A percentile compares a stretch with the other conserved stretches of the same genome.
Evolutionary conservation across 768 basidiomycete genomes (phyloP).

Genomic region (Tylopilus sp.): DNA sequence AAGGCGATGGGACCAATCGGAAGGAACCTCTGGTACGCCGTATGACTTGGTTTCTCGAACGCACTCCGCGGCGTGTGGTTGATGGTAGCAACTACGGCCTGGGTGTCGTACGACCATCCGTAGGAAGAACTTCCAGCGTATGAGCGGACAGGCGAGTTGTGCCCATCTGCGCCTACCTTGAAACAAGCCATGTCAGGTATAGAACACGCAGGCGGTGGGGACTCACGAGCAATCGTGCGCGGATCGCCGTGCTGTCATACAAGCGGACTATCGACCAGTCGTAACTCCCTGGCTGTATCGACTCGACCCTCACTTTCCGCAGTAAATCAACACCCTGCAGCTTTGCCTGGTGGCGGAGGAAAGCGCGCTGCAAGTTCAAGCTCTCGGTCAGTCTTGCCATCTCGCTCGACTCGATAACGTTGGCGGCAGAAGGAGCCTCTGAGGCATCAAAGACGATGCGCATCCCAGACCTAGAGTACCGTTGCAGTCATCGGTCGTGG

Average conservation of each 20-base stretch:
- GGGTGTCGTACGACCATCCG: conserved; percentile 89
- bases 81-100: conserved; percentile 89
- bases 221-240: conserved; percentile 73
- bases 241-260: conserved; percentile 59
- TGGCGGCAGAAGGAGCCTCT: conserved; percentile 32
- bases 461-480: conserved; percentile 98
- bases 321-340: conserved; percentile 56
- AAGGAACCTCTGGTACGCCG: conserved; percentile 91
- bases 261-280: conserved; percentile 82
- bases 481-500: too few species aligned
- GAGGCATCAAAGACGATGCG: conserved; percentile 68
- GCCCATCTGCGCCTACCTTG: conserved; percentile 93
- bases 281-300: conserved; percentile 54
- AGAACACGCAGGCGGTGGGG: not conserved
- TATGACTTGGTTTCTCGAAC: conserved; percentile 65
- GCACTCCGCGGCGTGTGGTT: conserved; percentile 62
- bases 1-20: conserved; percentile 96
- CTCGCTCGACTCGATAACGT: conserved; percentile 31
- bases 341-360: conserved; percentile 60
- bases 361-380: conserved; percentile 84
- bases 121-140: conserved; percentile 84
- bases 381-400: conserved; percentile 93
- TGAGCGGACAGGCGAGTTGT: conserved; percentile 87
- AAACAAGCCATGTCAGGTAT: not conserved
- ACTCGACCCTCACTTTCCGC: conserved; percentile 71